phyloP scores from a whole-genome alignment of 2,329 filamentous ascomycete genomes.

The Colletotrichum salicis region DNA sequence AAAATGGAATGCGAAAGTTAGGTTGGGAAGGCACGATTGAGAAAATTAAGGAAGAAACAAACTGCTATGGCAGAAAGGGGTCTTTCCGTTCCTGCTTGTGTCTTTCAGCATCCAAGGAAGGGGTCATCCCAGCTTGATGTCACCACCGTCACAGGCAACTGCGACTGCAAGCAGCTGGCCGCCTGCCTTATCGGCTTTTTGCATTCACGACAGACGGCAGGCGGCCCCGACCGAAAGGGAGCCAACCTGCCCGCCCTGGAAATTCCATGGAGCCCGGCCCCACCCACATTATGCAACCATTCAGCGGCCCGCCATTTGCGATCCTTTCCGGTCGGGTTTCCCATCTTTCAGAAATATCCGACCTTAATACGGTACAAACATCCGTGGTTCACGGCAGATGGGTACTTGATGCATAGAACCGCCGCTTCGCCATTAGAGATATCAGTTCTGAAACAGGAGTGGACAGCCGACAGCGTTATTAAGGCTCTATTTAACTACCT shows the following conservation, averaged over 20 bases:
- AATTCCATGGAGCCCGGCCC: neutral
- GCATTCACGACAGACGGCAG: neutral
- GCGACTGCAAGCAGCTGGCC: neutral
- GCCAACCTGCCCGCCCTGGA: neutral
- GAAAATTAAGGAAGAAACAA: neutral
- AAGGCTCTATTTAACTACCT: neutral
- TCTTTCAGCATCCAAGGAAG: constrained; percentile 3
- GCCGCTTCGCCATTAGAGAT: too few relatives aligned
- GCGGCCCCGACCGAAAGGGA: neutral
- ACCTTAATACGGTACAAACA: neutral
- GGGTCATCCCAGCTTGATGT: constrained; percentile 29
- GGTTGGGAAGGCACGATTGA: neutral
- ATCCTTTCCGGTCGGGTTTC: neutral
- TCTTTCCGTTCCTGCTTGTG: neutral
- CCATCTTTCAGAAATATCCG: neutral
- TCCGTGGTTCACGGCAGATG: neutral
- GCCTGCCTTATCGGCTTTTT: neutral
- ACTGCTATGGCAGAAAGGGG: neutral
- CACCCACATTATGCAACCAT: neutral
- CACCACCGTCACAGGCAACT: neutral
- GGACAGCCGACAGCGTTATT: neutral
- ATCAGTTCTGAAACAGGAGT: too few relatives aligned
- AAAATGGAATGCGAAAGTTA: neutral
- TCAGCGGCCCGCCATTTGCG: neutral
- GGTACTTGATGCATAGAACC: neutral